A percentile compares a stretch with the other conserved stretches of the same genome.
phyloP scores from a whole-genome alignment of 2,329 filamentous ascomycete species.

The Fusarium staphyleae region DNA sequence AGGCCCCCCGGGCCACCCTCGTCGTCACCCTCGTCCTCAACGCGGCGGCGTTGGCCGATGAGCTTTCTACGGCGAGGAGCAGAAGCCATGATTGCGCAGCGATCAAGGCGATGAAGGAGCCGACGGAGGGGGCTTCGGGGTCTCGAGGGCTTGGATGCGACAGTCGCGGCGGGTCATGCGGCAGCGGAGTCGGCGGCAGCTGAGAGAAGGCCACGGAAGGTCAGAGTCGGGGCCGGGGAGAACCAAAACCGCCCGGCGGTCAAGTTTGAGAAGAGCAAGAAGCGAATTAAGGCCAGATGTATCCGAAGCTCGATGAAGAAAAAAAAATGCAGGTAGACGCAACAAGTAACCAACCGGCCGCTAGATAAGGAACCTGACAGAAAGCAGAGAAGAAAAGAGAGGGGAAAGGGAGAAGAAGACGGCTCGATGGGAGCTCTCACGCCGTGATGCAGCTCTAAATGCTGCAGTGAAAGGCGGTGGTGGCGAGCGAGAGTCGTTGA shows the following conservation, averaged over 20 bases:
- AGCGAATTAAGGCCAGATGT: constrained; percentile 28
- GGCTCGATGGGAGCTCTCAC: constrained; percentile 36
- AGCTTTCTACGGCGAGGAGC: constrained; percentile 67
- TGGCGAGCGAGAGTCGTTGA: constrained; percentile 34
- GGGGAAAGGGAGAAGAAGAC: constrained; percentile 26
- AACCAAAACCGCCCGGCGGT: constrained; percentile 42
- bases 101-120: constrained; percentile 41
- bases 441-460: constrained; percentile 32
- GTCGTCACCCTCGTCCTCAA: constrained; percentile 75
- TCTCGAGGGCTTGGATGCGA: constrained; percentile 39
- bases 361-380: constrained; percentile 36
- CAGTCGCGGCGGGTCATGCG: constrained; percentile 42
- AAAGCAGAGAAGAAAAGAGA: constrained; percentile 22
- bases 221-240: constrained; percentile 30
- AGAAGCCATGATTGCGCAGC: constrained; percentile 46
- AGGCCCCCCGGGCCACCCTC: constrained; percentile 63
- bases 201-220: constrained; percentile 22
- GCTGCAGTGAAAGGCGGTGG: constrained; percentile 30
- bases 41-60: constrained; percentile 71
- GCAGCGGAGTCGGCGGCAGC: constrained; percentile 30
- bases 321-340: constrained; percentile 24
- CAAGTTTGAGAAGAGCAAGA: constrained; percentile 29
- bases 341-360: constrained; percentile 38
- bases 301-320: constrained; percentile 32
- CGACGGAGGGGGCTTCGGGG: constrained; percentile 43